A percentile compares a stretch with the other conserved stretches of the same genome.
phyloP scores from a whole-genome alignment of 1,139 yeast species.

The Blastobotrys proliferans region DNA sequence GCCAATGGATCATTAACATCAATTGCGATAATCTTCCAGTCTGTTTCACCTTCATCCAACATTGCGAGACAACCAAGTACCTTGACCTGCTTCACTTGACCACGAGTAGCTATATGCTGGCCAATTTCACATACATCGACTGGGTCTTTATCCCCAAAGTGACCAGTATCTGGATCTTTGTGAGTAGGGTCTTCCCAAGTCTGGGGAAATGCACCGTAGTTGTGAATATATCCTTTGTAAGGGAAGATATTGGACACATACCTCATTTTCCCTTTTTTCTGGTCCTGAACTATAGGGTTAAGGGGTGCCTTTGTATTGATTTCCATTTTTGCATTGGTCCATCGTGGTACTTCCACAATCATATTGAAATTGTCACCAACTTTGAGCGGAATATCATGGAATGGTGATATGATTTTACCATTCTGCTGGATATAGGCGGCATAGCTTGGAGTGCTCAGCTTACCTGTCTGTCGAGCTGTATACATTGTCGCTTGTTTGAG shows the following conservation, averaged over 20 bases:
- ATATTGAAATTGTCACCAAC: slow-evolving; percentile 46
- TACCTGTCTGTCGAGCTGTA: slow-evolving; percentile 63
- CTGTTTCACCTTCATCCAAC: slow-evolving; percentile 89
- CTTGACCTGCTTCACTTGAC: slow-evolving; percentile 76
- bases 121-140: slow-evolving; percentile 90
- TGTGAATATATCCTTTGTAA: slow-evolving; percentile 85
- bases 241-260: slow-evolving; percentile 88
- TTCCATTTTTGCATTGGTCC: slow-evolving; percentile 89
- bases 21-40: slow-evolving; percentile 85
- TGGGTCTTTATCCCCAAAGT: slow-evolving; percentile 83
- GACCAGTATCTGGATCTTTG: slow-evolving; percentile 52
- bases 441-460: slow-evolving; percentile 76
- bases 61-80: slow-evolving; percentile 83
- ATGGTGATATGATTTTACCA: slow-evolving; percentile 54
- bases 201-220: slow-evolving; percentile 92
- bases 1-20: slow-evolving; percentile 75
- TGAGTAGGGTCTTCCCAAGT: slow-evolving; percentile 93
- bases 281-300: slow-evolving; percentile 83
- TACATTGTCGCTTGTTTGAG: no score
- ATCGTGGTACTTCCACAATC: slow-evolving; percentile 87
- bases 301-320: slow-evolving; percentile 61
- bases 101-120: slow-evolving; percentile 62
- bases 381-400: slow-evolving; percentile 85
- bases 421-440: slow-evolving; percentile 47
- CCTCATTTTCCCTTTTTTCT: slow-evolving; percentile 78